phyloP scores from a whole-genome alignment of 495 filamentous ascomycete genomes.

The Evernia prunastri region DNA sequence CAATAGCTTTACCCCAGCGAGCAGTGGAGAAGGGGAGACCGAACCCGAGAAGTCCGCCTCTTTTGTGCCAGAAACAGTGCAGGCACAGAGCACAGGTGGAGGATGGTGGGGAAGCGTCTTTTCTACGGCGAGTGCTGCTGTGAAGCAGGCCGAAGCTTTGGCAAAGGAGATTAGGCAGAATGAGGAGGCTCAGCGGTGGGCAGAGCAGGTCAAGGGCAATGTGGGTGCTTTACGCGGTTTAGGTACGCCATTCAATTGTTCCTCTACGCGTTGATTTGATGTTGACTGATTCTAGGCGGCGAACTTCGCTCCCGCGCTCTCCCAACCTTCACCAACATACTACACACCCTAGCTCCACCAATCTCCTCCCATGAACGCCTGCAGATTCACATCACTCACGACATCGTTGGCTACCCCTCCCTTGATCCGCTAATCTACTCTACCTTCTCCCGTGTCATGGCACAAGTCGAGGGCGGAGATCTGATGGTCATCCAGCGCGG shows the following conservation, averaged over 20 bases:
- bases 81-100: conserved; percentile 48
- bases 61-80: conserved; percentile 27
- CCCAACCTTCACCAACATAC: conserved; percentile 88
- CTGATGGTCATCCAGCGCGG: conserved; percentile 94
- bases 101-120: conserved; percentile 93
- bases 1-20: conserved; percentile 40
- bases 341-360: conserved; percentile 90
- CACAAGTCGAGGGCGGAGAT: conserved; percentile 95
- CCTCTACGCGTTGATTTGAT: conserved; percentile 9
- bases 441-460: conserved; percentile 94
- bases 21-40: conserved; percentile 30
- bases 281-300: conserved; percentile 54
- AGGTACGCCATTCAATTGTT: conserved; percentile 47
- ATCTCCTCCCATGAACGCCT: conserved; percentile 97
- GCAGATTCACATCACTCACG: conserved; percentile 95
- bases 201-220: conserved; percentile 87
- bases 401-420: conserved; percentile 86
- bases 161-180: conserved; percentile 95
- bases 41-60: conserved; percentile 28
- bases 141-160: conserved; percentile 88
- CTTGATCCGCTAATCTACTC: conserved; percentile 88
- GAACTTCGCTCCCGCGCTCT: conserved; percentile 84
- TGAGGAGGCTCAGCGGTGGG: conserved; percentile 94
- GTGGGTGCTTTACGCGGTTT: conserved; percentile 73
- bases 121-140: conserved; percentile 62